phyloP scores from a whole-genome alignment of 805 yeast genomes.

The Phaffomyces antillensis region DNA sequence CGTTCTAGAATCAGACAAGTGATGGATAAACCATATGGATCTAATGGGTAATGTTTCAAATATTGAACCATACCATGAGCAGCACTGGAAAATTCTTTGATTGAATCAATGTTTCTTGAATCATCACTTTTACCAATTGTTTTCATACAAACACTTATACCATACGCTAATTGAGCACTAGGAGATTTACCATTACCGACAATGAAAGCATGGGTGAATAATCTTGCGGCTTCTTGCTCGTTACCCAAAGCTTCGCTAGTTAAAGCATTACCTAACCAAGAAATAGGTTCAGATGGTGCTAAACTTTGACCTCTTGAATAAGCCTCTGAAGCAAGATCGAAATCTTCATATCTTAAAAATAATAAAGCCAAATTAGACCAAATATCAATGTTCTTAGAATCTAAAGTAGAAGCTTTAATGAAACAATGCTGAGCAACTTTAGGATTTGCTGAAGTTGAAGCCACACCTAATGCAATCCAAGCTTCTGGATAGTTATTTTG shows the following conservation, averaged over 20 bases:
- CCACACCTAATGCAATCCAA: constrained; percentile 83
- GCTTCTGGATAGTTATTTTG: constrained; percentile 65
- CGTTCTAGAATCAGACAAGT: constrained; percentile 60
- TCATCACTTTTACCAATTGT: constrained; percentile 37
- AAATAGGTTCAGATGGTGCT: constrained; percentile 63
- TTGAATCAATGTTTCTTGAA: constrained; percentile 48
- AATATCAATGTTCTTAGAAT: constrained; percentile 55
- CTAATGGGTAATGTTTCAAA: constrained; percentile 54
- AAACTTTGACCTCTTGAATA: constrained; percentile 69
- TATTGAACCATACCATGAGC: constrained; percentile 58
- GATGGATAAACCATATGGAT: constrained; percentile 48
- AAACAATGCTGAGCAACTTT: constrained; percentile 88
- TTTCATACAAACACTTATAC: constrained; percentile 45
- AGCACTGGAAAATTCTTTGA: constrained; percentile 64
- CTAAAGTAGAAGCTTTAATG: constrained; percentile 68
- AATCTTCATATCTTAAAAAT: constrained; percentile 62
- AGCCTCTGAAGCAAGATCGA: constrained; percentile 65
- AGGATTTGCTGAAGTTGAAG: constrained; percentile 56
- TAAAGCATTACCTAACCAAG: constrained; percentile 88
- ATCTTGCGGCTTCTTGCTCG: constrained; percentile 38
- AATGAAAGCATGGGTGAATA: constrained; percentile 73
- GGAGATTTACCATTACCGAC: constrained; percentile 70
- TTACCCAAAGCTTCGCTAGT: constrained; percentile 46
- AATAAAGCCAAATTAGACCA: constrained; percentile 84
- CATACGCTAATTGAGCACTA: constrained; percentile 66